Evolutionary conservation across 169 alveolate genomes (phyloP).

Genomic region (Cryptosporidium sp.): DNA sequence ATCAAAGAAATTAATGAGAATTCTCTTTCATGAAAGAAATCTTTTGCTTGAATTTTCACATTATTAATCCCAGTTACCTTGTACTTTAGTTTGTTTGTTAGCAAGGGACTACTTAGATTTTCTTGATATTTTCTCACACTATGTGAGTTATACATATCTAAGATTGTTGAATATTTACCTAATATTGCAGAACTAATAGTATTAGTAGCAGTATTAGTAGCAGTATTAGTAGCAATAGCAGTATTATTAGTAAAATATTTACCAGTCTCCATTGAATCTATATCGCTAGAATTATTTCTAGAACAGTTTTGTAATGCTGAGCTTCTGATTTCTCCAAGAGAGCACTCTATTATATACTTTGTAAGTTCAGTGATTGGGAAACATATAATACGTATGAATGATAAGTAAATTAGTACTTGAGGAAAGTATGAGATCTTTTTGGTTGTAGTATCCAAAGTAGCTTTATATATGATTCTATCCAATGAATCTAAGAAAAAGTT

Average conservation of each 20-base stretch:
- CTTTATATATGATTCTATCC: conserved; percentile 17
- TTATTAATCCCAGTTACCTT: not conserved
- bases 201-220: too few species aligned
- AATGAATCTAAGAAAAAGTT: conserved; percentile 48
- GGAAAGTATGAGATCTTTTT: conserved; percentile 16
- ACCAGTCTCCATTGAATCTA: not conserved
- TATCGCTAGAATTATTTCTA: not conserved
- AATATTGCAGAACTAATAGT: too few species aligned
- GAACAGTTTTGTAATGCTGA: not conserved
- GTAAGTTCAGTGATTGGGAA: conserved; percentile 3
- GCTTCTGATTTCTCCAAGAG: not conserved
- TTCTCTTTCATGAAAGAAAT: conserved; percentile 2
- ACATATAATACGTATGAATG: conserved; percentile 4
- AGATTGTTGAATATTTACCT: not conserved
- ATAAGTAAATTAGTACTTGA: conserved; percentile 11
- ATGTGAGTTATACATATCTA: not conserved
- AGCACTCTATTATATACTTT: conserved; percentile 14
- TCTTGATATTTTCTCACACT: not conserved
- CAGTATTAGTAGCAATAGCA: too few species aligned
- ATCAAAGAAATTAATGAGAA: not conserved
- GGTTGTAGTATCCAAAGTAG: conserved; percentile 1
- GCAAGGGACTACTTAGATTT: not conserved
- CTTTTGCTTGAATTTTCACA: not conserved
- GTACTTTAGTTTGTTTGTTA: not conserved
- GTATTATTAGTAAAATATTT: too few species aligned